Percentiles rank a stretch among this genome's conserved stretches.
Conservation (phyloP, 306 rosid species). For the Gastrolobium bilobum region DNA sequence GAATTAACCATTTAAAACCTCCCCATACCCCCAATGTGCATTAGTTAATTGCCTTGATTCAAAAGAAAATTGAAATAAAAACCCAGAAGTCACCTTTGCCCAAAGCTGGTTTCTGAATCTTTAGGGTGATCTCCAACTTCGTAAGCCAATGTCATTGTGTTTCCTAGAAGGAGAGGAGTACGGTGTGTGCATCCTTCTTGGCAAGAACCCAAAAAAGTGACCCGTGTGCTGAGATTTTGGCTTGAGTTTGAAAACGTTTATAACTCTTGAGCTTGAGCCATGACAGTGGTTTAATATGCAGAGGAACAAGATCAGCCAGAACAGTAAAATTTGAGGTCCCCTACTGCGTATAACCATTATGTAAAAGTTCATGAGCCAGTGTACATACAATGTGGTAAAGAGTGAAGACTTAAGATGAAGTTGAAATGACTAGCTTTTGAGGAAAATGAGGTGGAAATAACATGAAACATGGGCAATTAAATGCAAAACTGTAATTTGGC, state of each 20-base stretch:
- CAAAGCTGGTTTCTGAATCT: slow-evolving; percentile 38
- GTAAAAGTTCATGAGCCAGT: not conserved
- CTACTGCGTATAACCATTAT: slow-evolving; percentile 54
- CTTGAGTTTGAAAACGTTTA: slow-evolving; percentile 60
- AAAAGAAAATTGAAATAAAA: slow-evolving; percentile 28
- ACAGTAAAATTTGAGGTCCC: slow-evolving; percentile 43
- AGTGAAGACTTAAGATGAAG: slow-evolving; percentile 4
- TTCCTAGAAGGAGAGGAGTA: slow-evolving; percentile 94
- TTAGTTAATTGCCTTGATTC: slow-evolving; percentile 42
- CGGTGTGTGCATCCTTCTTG: slow-evolving; percentile 77
- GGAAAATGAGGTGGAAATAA: slow-evolving; percentile 49
- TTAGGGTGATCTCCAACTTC: slow-evolving; percentile 76
- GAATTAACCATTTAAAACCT: slow-evolving; percentile 42
- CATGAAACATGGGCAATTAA: slow-evolving; percentile 46
- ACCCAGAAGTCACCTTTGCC: slow-evolving; percentile 39
- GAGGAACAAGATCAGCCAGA: slow-evolving; percentile 59
- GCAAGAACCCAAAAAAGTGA: slow-evolving; percentile 87
- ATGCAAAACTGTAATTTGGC: slow-evolving; percentile 38
- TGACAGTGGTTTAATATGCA: slow-evolving; percentile 50
- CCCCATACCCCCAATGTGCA: slow-evolving; percentile 64
- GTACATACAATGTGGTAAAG: not conserved
- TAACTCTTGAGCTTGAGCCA: slow-evolving; percentile 64
- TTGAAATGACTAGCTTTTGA: slow-evolving; percentile 44
- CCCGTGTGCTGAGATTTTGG: slow-evolving; percentile 65
- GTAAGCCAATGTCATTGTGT: slow-evolving; percentile 85